phyloP scores from a whole-genome alignment of 2,329 filamentous ascomycete genomes.

The Mariannaea elegans region DNA sequence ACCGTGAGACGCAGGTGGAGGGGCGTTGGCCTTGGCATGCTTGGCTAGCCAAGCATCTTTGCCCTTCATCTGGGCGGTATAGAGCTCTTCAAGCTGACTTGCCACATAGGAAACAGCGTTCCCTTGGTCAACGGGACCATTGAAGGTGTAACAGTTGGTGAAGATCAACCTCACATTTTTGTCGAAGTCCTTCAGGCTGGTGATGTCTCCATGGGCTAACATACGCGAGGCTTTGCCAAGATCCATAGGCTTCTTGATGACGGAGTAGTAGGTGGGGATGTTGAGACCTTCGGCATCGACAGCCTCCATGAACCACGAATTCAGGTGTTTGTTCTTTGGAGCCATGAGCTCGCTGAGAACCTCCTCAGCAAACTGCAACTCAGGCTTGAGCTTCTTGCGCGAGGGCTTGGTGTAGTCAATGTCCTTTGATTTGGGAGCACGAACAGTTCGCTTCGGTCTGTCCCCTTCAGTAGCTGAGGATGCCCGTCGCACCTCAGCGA shows the following conservation, averaged over 20 bases:
- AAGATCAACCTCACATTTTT: slow-evolving; percentile 85
- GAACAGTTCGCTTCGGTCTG: slow-evolving; percentile 91
- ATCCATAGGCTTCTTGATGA: slow-evolving; percentile 98
- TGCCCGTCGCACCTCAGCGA: slow-evolving; percentile 69
- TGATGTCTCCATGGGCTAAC: slow-evolving; percentile 80
- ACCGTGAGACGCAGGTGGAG: slow-evolving; percentile 71
- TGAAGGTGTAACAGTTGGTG: slow-evolving; percentile 92
- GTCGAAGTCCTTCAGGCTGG: slow-evolving; percentile 85
- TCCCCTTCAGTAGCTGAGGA: slow-evolving; percentile 79
- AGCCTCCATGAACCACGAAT: slow-evolving; percentile 79
- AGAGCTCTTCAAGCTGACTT: slow-evolving; percentile 76
- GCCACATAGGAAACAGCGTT: slow-evolving; percentile 79
- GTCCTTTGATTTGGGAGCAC: slow-evolving; percentile 89
- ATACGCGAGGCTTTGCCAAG: slow-evolving; percentile 82
- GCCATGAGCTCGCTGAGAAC: slow-evolving; percentile 82
- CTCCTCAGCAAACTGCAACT: slow-evolving; percentile 89
- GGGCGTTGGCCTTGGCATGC: slow-evolving; percentile 66
- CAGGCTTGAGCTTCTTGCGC: slow-evolving; percentile 88
- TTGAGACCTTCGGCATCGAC: slow-evolving; percentile 95
- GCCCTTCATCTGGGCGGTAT: slow-evolving; percentile 77
- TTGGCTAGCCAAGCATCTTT: slow-evolving; percentile 85
- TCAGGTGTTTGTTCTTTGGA: slow-evolving; percentile 72
- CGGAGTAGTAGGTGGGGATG: slow-evolving; percentile 90
- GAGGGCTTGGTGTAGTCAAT: slow-evolving; percentile 83
- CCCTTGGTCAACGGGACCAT: slow-evolving; percentile 63